These are phyloP conservation scores for Aspergillus melleus DNA, from an alignment of 2,329 filamentous ascomycete genomes.

Conservation along the genomic window DNA sequence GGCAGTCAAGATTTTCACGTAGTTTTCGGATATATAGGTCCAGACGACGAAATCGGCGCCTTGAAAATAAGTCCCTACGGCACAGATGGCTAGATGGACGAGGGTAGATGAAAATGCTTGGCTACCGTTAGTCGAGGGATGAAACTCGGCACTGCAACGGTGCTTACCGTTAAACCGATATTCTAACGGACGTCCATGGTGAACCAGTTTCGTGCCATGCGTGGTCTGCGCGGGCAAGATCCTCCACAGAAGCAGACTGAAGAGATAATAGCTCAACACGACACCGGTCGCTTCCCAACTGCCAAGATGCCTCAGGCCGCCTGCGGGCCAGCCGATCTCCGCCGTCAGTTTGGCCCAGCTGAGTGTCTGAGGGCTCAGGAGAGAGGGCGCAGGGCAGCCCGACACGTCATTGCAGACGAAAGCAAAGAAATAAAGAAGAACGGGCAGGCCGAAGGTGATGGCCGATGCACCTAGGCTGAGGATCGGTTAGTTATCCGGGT, in stretches of 20 bases:
- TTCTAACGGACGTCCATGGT: conserved; percentile 67
- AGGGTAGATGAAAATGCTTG: conserved; percentile 71
- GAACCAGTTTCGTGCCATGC: conserved; percentile 65
- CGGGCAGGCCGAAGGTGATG: conserved; percentile 75
- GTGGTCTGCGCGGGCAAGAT: conserved; percentile 70
- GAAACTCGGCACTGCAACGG: not conserved
- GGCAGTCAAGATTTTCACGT: conserved; percentile 75
- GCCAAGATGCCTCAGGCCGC: conserved; percentile 64
- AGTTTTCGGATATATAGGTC: conserved; percentile 88
- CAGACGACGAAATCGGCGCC: conserved; percentile 80
- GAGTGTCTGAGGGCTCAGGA: conserved; percentile 68
- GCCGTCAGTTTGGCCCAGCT: conserved; percentile 68
- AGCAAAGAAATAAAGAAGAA: conserved; percentile 72
- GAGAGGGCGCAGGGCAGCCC: conserved; percentile 79
- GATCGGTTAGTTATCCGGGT: not conserved
- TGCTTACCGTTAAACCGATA: conserved; percentile 73
- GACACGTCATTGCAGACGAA: conserved; percentile 89
- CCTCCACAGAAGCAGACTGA: conserved; percentile 70
- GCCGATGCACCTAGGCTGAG: conserved; percentile 69
- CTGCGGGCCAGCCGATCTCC: conserved; percentile 73
- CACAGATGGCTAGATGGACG: conserved; percentile 64
- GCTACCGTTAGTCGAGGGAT: not conserved
- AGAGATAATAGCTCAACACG: conserved; percentile 71
- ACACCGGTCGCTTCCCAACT: conserved; percentile 58
- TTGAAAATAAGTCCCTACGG: conserved; percentile 69